A percentile compares a stretch with the other conserved stretches of the same genome.
Conservation (phyloP, 2,329 filamentous ascomycete genomes). For the Akanthomyces uredinophilus region DNA sequence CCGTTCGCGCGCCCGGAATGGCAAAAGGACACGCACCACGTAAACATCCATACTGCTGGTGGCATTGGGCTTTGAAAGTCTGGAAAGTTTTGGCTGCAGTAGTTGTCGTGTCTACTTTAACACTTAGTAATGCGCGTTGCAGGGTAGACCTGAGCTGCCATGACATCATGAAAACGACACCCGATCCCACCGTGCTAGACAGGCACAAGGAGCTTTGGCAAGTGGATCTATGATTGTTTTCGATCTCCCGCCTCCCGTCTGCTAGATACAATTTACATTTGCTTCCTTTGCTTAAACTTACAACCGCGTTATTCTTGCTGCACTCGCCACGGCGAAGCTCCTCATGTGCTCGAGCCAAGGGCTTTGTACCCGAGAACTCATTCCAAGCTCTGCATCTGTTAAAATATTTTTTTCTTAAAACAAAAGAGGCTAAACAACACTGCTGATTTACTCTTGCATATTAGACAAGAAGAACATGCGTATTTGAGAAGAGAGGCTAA, state of each 20-base stretch:
- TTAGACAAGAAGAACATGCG: neutral
- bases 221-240: neutral
- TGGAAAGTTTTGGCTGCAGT: neutral
- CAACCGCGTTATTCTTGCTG: too few relatives aligned
- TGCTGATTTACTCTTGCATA: neutral
- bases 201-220: neutral
- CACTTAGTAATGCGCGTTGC: neutral
- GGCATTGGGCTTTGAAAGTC: neutral
- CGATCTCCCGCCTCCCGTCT: too few relatives aligned
- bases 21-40: constrained; percentile 21
- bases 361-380: too few relatives aligned
- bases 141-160: neutral
- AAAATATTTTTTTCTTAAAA: too few relatives aligned
- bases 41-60: constrained; percentile 28
- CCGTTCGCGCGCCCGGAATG: neutral
- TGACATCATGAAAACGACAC: constrained; percentile 13
- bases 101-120: neutral
- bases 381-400: too few relatives aligned
- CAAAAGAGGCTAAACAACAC: neutral
- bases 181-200: neutral
- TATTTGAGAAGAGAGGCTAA: neutral
- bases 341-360: too few relatives aligned
- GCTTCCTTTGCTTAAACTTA: too few relatives aligned
- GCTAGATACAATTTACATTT: too few relatives aligned
- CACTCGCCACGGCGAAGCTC: too few relatives aligned